A percentile compares a stretch with the other conserved stretches of the same genome.
Conservation (phyloP, 345 rosid species). For the Citrus cavaleriei region DNA sequence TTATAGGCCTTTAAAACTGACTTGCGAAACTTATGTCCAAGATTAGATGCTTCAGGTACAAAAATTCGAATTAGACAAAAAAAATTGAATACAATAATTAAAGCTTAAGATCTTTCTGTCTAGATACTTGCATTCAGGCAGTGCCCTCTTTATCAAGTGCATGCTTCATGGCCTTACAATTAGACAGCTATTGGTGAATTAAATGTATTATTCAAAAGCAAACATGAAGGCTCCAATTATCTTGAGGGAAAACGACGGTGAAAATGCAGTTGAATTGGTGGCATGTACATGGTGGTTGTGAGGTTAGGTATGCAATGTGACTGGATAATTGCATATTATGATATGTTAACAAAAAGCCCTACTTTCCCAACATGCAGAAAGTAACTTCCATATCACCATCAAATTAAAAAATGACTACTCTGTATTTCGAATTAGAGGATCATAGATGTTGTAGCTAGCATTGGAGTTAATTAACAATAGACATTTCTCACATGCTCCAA, state of each 20-base stretch:
- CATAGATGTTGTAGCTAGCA: neutral
- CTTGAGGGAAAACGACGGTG: neutral
- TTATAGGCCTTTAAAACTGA: neutral
- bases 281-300: neutral
- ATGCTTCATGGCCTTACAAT: neutral
- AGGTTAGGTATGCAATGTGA: slow-evolving; percentile 8
- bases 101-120: neutral
- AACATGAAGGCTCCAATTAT: neutral
- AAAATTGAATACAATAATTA: neutral
- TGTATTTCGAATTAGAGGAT: neutral
- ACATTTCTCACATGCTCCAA: neutral
- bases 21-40: neutral
- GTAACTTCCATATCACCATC: neutral
- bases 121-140: neutral
- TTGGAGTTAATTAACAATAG: too few relatives aligned
- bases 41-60: neutral
- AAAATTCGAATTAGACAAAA: neutral
- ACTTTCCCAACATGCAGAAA: slow-evolving; percentile 8
- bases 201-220: neutral
- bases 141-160: neutral
- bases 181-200: neutral
- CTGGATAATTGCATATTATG: slow-evolving; percentile 7
- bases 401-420: slow-evolving; percentile 10
- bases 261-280: neutral
- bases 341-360: neutral